Evolutionary conservation across 495 filamentous ascomycete species (phyloP).

Genomic region (Niebla homalea): DNA sequence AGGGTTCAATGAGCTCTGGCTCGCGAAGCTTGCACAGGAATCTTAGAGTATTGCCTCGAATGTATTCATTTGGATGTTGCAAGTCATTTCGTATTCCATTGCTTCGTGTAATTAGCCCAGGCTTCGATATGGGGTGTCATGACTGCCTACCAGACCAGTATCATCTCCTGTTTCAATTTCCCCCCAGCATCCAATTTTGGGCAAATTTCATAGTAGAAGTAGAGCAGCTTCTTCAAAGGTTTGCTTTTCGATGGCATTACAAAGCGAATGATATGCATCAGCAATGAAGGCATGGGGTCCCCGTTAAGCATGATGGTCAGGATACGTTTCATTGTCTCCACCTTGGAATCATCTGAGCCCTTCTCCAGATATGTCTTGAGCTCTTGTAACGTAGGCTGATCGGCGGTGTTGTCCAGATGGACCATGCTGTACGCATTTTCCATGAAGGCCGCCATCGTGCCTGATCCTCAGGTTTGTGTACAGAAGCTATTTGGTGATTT

Average conservation of each 20-base stretch:
- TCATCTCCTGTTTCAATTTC: slow-evolving; percentile 98
- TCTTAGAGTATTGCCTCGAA: slow-evolving; percentile 88
- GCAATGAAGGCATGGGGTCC: slow-evolving; percentile 82
- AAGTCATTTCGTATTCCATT: slow-evolving; percentile 97
- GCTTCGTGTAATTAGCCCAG: slow-evolving; percentile 31
- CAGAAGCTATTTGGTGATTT: too few species aligned
- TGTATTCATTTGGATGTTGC: slow-evolving; percentile 96
- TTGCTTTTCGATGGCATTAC: slow-evolving; percentile 98
- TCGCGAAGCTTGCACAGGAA: slow-evolving; percentile 96
- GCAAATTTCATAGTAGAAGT: slow-evolving; percentile 99
- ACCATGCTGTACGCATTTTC: slow-evolving; percentile 90
- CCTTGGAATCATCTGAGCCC: slow-evolving; percentile 89
- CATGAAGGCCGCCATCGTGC: slow-evolving; percentile 78
- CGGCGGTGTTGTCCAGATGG: slow-evolving; percentile 86
- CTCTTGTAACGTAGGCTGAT: slow-evolving; percentile 81
- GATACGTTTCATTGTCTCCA: slow-evolving; percentile 97
- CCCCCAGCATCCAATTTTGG: slow-evolving; percentile 83
- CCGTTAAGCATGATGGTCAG: slow-evolving; percentile 96
- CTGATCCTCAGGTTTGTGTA: not conserved
- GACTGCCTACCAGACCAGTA: slow-evolving; percentile 78
- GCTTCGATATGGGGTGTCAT: not conserved
- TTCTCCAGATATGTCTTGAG: slow-evolving; percentile 91
- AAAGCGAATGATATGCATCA: slow-evolving; percentile 99
- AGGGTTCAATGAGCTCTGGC: slow-evolving; percentile 88
- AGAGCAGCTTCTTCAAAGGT: slow-evolving; percentile 92